Conservation (phyloP, 2,329 filamentous ascomycete species). For the Neophaeococcomyces aloes region DNA sequence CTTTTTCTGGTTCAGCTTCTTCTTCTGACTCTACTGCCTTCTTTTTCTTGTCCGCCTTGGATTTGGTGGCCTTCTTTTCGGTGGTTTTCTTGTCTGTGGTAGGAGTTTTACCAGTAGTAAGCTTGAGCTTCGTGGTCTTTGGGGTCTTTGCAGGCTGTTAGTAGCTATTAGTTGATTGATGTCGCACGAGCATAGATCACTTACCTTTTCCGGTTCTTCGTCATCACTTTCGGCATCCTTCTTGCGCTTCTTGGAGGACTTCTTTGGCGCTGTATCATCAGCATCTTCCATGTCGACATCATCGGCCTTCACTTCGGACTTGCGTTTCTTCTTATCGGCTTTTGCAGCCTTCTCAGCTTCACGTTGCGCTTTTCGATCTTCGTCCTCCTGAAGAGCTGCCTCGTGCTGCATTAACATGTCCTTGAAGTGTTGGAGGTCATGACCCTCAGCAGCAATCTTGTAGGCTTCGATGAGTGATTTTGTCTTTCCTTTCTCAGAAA, state of each 20-base stretch:
- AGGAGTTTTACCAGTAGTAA: conserved; percentile 50
- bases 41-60: conserved; percentile 49
- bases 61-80: conserved; percentile 45
- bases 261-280: conserved; percentile 42
- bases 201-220: conserved; percentile 64
- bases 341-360: conserved; percentile 49
- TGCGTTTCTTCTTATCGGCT: conserved; percentile 41
- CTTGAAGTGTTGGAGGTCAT: conserved; percentile 76
- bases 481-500: conserved; percentile 61
- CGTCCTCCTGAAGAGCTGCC: conserved; percentile 44
- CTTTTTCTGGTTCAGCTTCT: conserved; percentile 41
- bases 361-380: conserved; percentile 56
- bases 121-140: conserved; percentile 50
- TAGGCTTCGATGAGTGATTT: conserved; percentile 74
- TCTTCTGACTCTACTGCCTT: conserved; percentile 46
- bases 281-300: conserved; percentile 38
- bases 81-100: conserved; percentile 31
- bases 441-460: conserved; percentile 63
- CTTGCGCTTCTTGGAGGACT: conserved; percentile 69
- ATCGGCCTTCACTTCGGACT: conserved; percentile 33
- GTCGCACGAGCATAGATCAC: conserved; percentile 17
- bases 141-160: conserved; percentile 51
- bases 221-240: conserved; percentile 54
- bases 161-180: conserved; percentile 12
- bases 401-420: conserved; percentile 55